Evolutionary conservation across 139 green algal species (phyloP), one percentile per base, ranked within the genome.

Genomic region (Chlamydomonas applanata): DNA sequence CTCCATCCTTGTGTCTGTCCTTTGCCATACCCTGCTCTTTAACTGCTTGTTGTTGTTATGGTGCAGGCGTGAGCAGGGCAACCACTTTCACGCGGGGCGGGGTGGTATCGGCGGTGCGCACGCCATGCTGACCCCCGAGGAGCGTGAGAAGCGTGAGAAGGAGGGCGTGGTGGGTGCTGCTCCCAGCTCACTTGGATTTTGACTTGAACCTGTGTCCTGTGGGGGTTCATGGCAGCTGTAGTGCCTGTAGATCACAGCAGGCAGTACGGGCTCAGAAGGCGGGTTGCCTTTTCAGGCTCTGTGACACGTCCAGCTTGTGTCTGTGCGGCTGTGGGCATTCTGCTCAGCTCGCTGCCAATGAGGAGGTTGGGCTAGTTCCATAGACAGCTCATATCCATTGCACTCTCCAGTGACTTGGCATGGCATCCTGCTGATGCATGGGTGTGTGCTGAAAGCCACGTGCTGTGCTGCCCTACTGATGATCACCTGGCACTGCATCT

Each of bases 31-130:
- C n/a, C n/a, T n/a, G n/a, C n/a, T n/a, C 16, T 14, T n/a, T n/a
- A n/a, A n/a, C n/a, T n/a, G n/a, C n/a, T n/a, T 33, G 16, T 71
- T 14, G 14, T 30, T 35, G 40, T 61, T 24, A n/a, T 62, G n/a
- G 22, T 74, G 70, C 76, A 82, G 76, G 71, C 76, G 76, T 19
- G 89, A 94, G 83, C 32, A n/a, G 0, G 63, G 54, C 4, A 81
- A 81, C 19, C 67, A 87, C 63, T 75, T 82, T 33, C 80, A 89
- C 70, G 77, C 85, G 30, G 88, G 89, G 27, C 61, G 64, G 44
- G 76, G 82, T 34, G 88, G 86, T 4, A 40, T 36, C 60, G 86
- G 86, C 25, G 88, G 89, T 34, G 74, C 78, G 3, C 91, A 78
- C 24, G 35, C 85, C 25, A 90, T 89, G 66, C 74, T 85, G 56